Conservation (phyloP, 2,329 filamentous ascomycete species). For the Colletotrichum tanaceti region DNA sequence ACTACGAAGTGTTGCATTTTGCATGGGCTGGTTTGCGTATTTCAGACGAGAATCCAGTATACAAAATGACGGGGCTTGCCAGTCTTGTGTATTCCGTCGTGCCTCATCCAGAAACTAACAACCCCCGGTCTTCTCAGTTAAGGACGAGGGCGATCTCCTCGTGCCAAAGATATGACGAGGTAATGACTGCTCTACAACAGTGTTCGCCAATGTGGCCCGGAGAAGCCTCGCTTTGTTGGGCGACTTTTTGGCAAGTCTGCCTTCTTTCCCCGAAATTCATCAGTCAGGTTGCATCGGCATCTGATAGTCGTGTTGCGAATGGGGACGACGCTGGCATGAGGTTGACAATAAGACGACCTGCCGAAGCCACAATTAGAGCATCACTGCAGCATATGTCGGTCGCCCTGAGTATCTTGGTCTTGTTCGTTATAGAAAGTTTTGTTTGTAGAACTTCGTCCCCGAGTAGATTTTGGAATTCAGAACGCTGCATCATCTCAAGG, state of each 20-base stretch:
- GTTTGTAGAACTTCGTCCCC: not conserved
- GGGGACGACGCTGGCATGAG: not conserved
- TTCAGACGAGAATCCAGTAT: not conserved
- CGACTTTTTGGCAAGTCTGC: too few relatives aligned
- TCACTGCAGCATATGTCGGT: not conserved
- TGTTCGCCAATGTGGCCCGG: too few relatives aligned
- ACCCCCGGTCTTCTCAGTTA: too few relatives aligned
- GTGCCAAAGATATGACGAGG: too few relatives aligned
- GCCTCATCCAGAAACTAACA: too few relatives aligned
- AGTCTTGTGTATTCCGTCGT: not conserved
- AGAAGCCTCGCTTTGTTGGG: too few relatives aligned
- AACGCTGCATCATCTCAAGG: conserved; percentile 35
- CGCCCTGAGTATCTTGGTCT: not conserved
- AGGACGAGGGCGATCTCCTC: too few relatives aligned
- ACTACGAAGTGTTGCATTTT: not conserved
- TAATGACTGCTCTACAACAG: too few relatives aligned
- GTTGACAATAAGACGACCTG: not conserved
- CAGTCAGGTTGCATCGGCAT: too few relatives aligned
- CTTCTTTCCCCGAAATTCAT: too few relatives aligned
- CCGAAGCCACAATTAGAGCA: not conserved
- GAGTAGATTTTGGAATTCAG: conserved; percentile 32
- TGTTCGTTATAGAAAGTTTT: not conserved
- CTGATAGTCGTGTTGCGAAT: too few relatives aligned
- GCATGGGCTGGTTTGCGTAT: not conserved
- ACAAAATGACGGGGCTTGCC: not conserved